phyloP scores from a whole-genome alignment of 345 rosid species.

The Corymbia maculata region DNA sequence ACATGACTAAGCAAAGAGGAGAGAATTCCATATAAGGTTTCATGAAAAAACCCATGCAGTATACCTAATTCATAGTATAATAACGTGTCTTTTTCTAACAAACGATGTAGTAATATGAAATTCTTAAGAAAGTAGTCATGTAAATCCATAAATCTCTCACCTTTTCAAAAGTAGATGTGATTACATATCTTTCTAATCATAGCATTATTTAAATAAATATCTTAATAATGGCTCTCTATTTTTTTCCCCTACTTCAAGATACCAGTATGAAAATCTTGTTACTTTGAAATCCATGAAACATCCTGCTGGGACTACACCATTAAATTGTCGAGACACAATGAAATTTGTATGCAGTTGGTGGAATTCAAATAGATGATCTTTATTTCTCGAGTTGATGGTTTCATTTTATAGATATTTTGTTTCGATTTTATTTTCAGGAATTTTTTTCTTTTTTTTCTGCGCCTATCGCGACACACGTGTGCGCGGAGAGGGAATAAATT shows the following conservation, averaged over 20 bases:
- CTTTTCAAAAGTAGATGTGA: not conserved
- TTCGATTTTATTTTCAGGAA: not conserved
- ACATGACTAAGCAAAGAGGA: fast-evolving
- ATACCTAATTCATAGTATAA: not conserved
- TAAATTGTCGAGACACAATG: fast-evolving
- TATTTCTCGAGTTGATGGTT: not conserved
- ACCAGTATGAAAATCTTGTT: fast-evolving
- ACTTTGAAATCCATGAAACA: fast-evolving
- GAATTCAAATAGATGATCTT: fast-evolving
- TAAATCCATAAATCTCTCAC: not conserved
- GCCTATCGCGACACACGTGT: fast-evolving
- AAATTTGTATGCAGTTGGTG: fast-evolving
- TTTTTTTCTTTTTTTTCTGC: fast-evolving
- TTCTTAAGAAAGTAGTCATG: not conserved
- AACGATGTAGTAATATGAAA: fast-evolving
- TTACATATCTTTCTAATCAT: not conserved
- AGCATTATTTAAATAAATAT: not conserved
- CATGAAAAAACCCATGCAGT: fast-evolving
- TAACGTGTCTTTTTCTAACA: not conserved
- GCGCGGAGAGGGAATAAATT: not conserved
- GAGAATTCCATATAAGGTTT: not conserved
- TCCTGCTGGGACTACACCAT: fast-evolving
- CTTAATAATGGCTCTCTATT: not conserved
- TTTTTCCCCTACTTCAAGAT: not conserved
- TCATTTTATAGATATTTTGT: not conserved